Base-by-base conservation (phyloP, 2,329 filamentous ascomycete species). In the Xylaria sp. region DNA sequence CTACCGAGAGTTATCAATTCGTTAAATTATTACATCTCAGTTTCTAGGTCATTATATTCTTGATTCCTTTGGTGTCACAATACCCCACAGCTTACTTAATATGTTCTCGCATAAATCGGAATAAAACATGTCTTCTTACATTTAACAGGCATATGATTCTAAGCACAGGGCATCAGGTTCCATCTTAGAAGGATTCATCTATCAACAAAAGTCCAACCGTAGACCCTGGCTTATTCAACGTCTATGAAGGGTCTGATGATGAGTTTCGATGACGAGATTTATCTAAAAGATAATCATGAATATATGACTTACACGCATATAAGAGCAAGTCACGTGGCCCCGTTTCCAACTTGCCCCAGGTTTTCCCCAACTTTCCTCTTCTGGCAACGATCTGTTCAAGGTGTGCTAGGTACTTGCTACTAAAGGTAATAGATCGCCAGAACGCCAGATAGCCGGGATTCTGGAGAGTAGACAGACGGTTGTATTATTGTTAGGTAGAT, bases 361-460 rank as follows among this genome's bases (percentile, higher is more conserved):
- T 41, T 56, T 56, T 58, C 48, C 59, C 32, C 39, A 61, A 61
- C 56, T 41, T 66, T 54, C 63, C 59, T 54, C 56, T 66, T 60
- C 48, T 6, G 55, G 63, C 50, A 66, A 55, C 32, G 55, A 60
- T 46, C 28, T 20, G 61, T 44, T 56, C 37, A 23, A 46, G 5
- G 1, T 37, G 23, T 32, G 18, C 44, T 39, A 25, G 20, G 20
- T 50, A 25, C n/a, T 48, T 48, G n/a, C n/a, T 20, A 28, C 15
- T 32, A 52, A 15, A 18, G n/a, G 46, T 50, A 23, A 13, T 23
- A n/a, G 20, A 32, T 28, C 13, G 15, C 8, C 23, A 25, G 32
- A 15, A 23, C n/a, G 20, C 18, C 55, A 44, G 37, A 25, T 57
- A 37, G 25, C 55, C 55, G 12, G 20, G n/a, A 28, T 57, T 44